Conservation (phyloP, 176 grass and related monocot genomes). For the Aechmea fasciata region DNA sequence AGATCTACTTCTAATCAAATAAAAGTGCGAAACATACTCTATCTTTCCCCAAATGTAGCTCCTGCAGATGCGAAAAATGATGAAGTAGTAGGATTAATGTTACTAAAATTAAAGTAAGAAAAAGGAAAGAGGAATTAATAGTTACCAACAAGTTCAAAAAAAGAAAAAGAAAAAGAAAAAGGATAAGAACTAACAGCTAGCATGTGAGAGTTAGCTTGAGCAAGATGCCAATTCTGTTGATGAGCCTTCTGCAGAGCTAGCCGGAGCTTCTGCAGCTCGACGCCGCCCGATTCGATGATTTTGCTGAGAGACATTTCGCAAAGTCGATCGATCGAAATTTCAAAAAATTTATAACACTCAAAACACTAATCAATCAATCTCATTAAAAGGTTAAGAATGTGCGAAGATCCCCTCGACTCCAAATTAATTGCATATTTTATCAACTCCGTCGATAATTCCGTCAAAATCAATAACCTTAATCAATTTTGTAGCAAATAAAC, state of each 20-base stretch:
- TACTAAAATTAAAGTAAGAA: not conserved
- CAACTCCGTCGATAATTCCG: too few relatives aligned
- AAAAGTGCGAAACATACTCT: slow-evolving; percentile 19
- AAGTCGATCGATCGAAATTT: slow-evolving; percentile 8
- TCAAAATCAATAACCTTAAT: too few relatives aligned
- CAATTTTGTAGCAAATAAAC: too few relatives aligned
- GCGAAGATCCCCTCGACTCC: too few relatives aligned
- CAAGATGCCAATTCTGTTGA: slow-evolving; percentile 41
- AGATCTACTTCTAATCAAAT: not conserved
- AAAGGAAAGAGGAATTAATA: not conserved
- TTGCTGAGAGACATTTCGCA: slow-evolving; percentile 21
- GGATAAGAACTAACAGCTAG: slow-evolving; percentile 20
- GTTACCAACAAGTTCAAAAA: not conserved
- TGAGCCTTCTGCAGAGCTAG: slow-evolving; percentile 26
- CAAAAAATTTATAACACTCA: not conserved
- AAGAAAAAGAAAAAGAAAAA: not conserved
- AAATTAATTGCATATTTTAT: too few relatives aligned
- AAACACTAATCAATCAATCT: not conserved
- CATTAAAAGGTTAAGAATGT: too few relatives aligned
- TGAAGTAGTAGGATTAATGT: too few relatives aligned
- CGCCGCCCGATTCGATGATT: slow-evolving; percentile 19
- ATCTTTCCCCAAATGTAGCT: slow-evolving; percentile 33
- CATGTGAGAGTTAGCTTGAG: slow-evolving; percentile 34
- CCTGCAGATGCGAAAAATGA: slow-evolving; percentile 15
- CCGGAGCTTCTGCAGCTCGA: slow-evolving; percentile 38